phyloP scores from a whole-genome alignment of 2,329 filamentous ascomycete genomes.

The Epichloe elymi region DNA sequence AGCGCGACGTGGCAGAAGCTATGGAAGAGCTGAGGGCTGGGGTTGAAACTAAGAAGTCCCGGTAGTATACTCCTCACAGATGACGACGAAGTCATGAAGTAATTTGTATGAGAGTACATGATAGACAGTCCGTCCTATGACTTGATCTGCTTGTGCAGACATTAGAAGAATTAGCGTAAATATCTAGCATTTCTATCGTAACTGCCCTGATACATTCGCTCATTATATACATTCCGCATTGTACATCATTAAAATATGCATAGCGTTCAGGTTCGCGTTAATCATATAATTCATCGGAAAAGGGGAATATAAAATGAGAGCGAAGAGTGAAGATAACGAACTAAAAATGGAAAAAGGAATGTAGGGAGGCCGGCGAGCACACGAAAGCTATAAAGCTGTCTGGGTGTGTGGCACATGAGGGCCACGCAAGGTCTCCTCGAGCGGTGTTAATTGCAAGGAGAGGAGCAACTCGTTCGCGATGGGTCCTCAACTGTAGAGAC shows the following conservation, averaged over 20 bases:
- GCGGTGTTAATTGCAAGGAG: not conserved
- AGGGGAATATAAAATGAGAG: not conserved
- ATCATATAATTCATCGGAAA: not conserved
- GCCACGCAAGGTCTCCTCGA: not conserved
- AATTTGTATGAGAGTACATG: not conserved
- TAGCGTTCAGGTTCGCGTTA: not conserved
- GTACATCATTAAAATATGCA: not conserved
- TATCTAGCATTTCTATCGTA: not conserved
- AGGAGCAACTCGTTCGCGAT: not conserved
- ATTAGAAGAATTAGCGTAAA: not conserved
- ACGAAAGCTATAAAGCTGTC: not conserved
- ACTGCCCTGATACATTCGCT: not conserved
- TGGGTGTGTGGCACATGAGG: not conserved
- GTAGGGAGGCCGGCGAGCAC: not conserved
- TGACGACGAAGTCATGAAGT: not conserved
- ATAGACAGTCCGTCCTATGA: too few species aligned
- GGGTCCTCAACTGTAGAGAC: too few species aligned
- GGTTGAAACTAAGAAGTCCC: conserved; percentile 34
- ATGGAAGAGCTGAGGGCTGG: conserved; percentile 62
- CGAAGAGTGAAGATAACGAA: not conserved
- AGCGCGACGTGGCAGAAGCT: conserved; percentile 63
- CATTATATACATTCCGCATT: not conserved
- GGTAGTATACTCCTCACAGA: not conserved
- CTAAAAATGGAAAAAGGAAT: not conserved
- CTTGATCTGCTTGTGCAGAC: too few species aligned